phyloP scores from a whole-genome alignment of 2,329 filamentous ascomycete species.

The Aspergillus sp. region DNA sequence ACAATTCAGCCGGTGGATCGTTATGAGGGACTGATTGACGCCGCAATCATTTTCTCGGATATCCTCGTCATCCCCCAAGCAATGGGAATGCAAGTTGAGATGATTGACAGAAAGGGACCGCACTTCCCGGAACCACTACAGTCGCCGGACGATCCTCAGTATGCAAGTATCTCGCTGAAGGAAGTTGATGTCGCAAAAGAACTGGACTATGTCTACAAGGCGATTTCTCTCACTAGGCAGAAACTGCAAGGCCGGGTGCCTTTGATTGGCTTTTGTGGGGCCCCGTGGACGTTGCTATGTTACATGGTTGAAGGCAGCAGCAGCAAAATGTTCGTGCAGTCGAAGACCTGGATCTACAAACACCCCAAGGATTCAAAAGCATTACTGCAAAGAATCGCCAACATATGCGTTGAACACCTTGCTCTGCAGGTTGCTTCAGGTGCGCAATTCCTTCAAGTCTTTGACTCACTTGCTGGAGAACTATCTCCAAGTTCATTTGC shows the following conservation, averaged over 20 bases:
- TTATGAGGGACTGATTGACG: conserved; percentile 84
- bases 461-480: conserved; percentile 97
- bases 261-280: conserved; percentile 92
- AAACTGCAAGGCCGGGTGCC: conserved; percentile 87
- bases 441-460: conserved; percentile 93
- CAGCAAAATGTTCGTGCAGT: conserved; percentile 88
- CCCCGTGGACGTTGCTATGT: conserved; percentile 93
- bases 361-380: conserved; percentile 75
- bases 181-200: conserved; percentile 79
- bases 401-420: conserved; percentile 91
- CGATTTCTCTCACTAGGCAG: conserved; percentile 82
- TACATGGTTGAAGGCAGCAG: conserved; percentile 99
- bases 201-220: conserved; percentile 91
- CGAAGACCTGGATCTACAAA: conserved; percentile 95
- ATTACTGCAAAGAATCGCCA: conserved; percentile 86
- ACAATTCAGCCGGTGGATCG: conserved; percentile 94
- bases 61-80: conserved; percentile 97
- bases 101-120: conserved; percentile 95
- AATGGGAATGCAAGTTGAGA: conserved; percentile 95
- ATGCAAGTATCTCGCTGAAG: conserved; percentile 67
- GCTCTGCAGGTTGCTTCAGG: conserved; percentile 89
- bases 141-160: conserved; percentile 77
- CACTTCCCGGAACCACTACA: conserved; percentile 84
- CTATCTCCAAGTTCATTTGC: conserved; percentile 79
- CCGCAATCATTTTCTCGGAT: conserved; percentile 97